Evolutionary conservation across 495 filamentous ascomycete genomes (phyloP), one percentile per base, ranked within the genome.

Genomic region (Podospora tetraspora): DNA sequence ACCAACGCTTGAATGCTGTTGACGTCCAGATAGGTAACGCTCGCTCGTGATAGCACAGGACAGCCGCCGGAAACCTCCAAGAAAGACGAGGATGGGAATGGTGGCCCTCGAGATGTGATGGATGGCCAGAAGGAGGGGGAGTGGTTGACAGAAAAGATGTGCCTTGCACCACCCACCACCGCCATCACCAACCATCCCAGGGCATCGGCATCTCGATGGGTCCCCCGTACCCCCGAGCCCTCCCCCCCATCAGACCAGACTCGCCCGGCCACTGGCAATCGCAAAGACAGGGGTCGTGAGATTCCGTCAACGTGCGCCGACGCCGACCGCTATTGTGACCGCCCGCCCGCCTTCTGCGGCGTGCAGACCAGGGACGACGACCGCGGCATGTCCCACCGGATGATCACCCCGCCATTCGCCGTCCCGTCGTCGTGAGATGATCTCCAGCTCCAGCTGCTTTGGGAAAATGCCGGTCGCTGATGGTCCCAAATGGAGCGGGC

Each of bases 261-360:
- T 19, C 34, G 34, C 13, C 27, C 34, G 34, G 34, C 34, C 34
- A 43, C 32, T 60, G 57, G 57, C 64, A 43, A 66, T 66, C 37
- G 32, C 62, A 24, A 37, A 22, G 37, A 56, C 62, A 34, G 21
- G 22, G 34, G 34, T 24, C 13, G 32, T 24, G 62, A 56, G 29
- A 66, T 66, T 66, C 58, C 52, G 63, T 66, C 63, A 59, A 58
- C 63, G 56, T 58, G 52, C 52, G 43, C 43, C 63, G 56, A 27
- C 63, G 34, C 34, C 34, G 34, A 43, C 34, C 63, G 63, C 63
- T 16, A 59, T 59, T 58, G 52, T 56, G 56, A 58, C 63, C 56
- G 52, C 32, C 63, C 34, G 13, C 34, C 34, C 34, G 13, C 27
- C 27, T 5, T 27, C 27, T 27, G 27, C 57, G 59, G 63, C 63